phyloP scores from a whole-genome alignment of 108 stramenopile species.

The Fragilaria crotonensis region DNA sequence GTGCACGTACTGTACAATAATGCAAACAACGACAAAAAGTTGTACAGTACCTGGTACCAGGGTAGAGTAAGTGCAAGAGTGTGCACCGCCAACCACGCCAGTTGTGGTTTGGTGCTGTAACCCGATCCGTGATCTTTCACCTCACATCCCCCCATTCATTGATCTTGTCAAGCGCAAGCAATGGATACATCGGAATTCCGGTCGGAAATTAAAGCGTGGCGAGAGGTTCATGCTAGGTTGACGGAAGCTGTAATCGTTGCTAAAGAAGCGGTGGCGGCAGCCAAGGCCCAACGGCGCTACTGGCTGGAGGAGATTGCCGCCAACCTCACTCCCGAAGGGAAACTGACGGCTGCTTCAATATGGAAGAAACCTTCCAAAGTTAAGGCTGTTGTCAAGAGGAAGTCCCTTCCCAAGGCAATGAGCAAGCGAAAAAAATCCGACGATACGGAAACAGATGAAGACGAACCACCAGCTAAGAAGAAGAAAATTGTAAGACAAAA shows the following conservation, averaged over 20 bases:
- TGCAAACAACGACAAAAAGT: no score
- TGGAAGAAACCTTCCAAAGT: conserved; percentile 18
- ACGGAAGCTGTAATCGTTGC: conserved; percentile 47
- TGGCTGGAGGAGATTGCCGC: conserved; percentile 59
- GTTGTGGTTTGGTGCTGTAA: no score
- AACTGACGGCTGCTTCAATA: conserved; percentile 15
- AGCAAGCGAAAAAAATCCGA: conserved; percentile 2
- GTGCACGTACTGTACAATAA: no score
- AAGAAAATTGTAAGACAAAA: background rate
- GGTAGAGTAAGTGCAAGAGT: no score
- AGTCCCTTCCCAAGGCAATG: background rate
- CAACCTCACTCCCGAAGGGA: conserved; percentile 30
- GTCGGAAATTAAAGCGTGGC: conserved; percentile 45
- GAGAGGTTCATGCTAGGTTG: conserved; percentile 41
- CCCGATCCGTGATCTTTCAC: no score
- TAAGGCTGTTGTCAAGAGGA: background rate
- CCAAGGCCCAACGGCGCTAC: conserved; percentile 48
- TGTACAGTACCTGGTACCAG: no score
- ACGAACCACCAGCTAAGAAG: background rate
- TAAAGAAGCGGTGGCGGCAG: conserved; percentile 50
- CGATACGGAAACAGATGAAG: background rate
- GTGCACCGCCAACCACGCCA: no score
- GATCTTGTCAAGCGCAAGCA: no score
- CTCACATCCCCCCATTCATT: no score
- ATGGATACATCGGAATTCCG: no score